Conservation (phyloP, 306 rosid genomes). For the Quercus alba region DNA sequence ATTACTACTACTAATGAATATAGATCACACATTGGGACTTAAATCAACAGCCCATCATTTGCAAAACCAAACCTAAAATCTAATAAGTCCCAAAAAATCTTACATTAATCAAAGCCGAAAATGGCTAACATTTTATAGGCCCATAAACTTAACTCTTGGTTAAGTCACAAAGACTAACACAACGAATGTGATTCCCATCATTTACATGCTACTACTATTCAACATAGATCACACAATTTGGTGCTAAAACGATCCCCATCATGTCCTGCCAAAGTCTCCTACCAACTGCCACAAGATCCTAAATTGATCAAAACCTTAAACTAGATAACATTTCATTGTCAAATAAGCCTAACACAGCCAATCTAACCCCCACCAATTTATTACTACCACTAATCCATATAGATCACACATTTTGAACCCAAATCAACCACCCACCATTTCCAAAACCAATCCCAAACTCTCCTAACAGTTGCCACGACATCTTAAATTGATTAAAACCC, state of each 20-base stretch:
- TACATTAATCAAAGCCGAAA: not conserved
- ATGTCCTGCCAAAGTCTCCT: not conserved
- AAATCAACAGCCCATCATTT: not conserved
- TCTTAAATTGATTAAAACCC: not conserved
- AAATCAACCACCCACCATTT: not conserved
- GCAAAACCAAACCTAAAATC: not conserved
- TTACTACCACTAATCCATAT: not conserved
- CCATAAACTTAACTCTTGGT: too few relatives aligned
- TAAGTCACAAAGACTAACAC: too few relatives aligned
- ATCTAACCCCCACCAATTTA: too few relatives aligned
- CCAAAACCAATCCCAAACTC: not conserved
- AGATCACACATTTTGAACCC: not conserved
- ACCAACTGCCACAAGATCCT: too few relatives aligned
- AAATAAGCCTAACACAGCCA: too few relatives aligned
- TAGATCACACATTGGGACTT: not conserved
- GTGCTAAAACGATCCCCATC: not conserved
- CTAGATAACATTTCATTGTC: too few relatives aligned
- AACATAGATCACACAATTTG: too few relatives aligned
- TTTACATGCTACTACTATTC: not conserved
- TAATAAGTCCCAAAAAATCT: not conserved
- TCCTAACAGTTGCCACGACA: not conserved
- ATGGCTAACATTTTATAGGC: not conserved
- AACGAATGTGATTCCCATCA: not conserved
- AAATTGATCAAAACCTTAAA: too few relatives aligned
- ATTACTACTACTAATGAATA: too few relatives aligned